Evolutionary conservation across 306 rosid genomes (phyloP).

Genomic region (Pachyrhizus erosus): DNA sequence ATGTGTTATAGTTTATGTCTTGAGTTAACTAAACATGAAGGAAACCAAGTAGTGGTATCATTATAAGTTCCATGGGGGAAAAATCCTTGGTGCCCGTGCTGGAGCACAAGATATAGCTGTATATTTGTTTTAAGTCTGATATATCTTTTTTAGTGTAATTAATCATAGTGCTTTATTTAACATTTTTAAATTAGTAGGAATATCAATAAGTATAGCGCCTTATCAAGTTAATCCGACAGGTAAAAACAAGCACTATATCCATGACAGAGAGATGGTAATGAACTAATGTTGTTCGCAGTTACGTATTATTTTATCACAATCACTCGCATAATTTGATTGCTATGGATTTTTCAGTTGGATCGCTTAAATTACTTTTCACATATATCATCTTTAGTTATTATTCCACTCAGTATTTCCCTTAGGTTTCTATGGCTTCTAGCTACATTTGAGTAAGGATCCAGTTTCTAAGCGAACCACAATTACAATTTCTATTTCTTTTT

Average conservation of each 20-base stretch:
- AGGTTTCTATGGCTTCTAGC: too few relatives aligned
- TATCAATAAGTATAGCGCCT: background rate
- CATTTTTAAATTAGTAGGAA: background rate
- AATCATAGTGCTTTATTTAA: constrained; percentile 52
- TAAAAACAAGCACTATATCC: background rate
- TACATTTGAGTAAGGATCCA: too few relatives aligned
- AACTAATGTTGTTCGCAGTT: background rate
- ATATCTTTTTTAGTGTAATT: constrained; percentile 52
- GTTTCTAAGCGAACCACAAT: too few relatives aligned
- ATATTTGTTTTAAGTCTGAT: constrained; percentile 46
- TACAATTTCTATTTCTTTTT: too few relatives aligned
- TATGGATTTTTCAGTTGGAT: background rate
- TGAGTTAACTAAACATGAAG: constrained; percentile 48
- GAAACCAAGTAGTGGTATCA: constrained; percentile 48
- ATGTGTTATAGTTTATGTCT: constrained; percentile 52
- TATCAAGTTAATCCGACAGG: constrained; percentile 29
- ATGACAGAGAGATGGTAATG: background rate
- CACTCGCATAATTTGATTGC: background rate
- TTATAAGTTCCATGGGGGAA: constrained; percentile 54
- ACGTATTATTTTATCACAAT: background rate
- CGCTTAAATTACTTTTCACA: background rate
- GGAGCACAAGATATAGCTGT: too few relatives aligned
- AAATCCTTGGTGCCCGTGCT: constrained; percentile 42
- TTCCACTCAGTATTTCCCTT: too few relatives aligned
- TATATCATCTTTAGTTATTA: background rate